These are phyloP conservation scores for Aspergillus neotritici DNA, from an alignment of 2,329 filamentous ascomycete species.

Conservation along the genomic window DNA sequence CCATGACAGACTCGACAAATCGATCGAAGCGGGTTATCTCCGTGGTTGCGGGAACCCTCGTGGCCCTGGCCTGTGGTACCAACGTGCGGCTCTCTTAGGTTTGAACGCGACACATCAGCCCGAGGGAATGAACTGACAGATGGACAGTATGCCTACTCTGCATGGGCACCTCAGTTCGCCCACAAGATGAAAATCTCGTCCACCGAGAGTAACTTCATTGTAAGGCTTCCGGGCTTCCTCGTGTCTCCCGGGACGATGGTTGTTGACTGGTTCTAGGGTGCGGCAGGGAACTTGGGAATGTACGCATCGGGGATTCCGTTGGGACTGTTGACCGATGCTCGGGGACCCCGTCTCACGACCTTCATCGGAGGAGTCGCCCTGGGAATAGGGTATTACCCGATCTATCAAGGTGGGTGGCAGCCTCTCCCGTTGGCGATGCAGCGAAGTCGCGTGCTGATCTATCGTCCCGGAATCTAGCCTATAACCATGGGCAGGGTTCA, in stretches of 20 bases:
- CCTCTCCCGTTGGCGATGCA: not conserved
- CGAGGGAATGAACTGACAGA: conserved; percentile 10
- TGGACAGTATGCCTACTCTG: conserved; percentile 88
- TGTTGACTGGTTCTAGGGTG: conserved; percentile 44
- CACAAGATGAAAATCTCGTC: conserved; percentile 78
- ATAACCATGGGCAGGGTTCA: conserved; percentile 59
- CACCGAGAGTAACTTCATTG: conserved; percentile 90
- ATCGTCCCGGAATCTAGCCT: conserved; percentile 49
- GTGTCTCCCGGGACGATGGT: conserved; percentile 12
- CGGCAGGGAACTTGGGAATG: conserved; percentile 67
- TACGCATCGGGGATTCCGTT: conserved; percentile 85
- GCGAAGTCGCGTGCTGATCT: conserved; percentile 3
- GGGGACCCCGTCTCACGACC: conserved; percentile 73
- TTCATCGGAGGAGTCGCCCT: conserved; percentile 68
- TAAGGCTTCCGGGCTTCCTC: conserved; percentile 36
- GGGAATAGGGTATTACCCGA: conserved; percentile 75
- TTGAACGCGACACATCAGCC: not conserved
- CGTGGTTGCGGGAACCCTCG: conserved; percentile 75
- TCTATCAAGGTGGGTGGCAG: conserved; percentile 52
- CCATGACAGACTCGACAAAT: conserved; percentile 25
- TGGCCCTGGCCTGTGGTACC: conserved; percentile 85
- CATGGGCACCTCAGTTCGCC: conserved; percentile 94
- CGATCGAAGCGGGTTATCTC: conserved; percentile 64
- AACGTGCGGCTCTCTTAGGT: conserved; percentile 54
- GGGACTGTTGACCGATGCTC: conserved; percentile 78